Evolutionary conservation across 1,284 basidiomycete species (phyloP), one percentile per base, ranked within the genome.

Genomic region (Irpex rosettiformis): DNA sequence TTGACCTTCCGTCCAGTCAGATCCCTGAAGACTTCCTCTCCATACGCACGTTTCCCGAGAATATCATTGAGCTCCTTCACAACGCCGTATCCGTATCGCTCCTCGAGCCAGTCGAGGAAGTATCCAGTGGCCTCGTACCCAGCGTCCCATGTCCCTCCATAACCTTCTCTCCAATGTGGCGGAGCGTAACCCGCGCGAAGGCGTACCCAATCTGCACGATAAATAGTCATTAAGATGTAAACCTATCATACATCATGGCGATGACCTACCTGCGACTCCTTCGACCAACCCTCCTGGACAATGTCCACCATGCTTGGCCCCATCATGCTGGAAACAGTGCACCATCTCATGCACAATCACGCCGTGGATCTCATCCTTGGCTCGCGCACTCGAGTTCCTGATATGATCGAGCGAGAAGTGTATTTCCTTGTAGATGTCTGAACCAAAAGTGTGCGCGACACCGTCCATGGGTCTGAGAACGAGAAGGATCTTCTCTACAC

Each of bases 291-390:
- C 88, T 5, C 79, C 79, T 0, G 87, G 87, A 63, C 82, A 85
- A 30, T 79, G 45, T 28, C 13, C 80, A 24, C 18, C 80, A 27
- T 76, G 82, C 51, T 73, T 69, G 2, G 22, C 28, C 7, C 77
- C 86, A 65, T 88, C 79, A 72, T 85, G 80, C 66, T 90, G 88
- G 69, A 78, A 91, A 68, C 89, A 90, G 65, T 90, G 89, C 3
- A 88, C 88, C 67, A 86, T 79, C 70, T 91, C 84, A 67, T 86
- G 84, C 51, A 76, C 69, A 3, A 91, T 75, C 1, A 90, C 86
- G 11, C 89, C 88, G 47, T 73, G 58, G 52, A 88, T 84, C 71
- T 90, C 88, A 51, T 84, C 77, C 25, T 67, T 68, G 6, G 81
- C 84, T 42, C 83, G 79, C 21, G 72, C 48, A 18, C 10, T 8